Evolutionary conservation across 2,329 filamentous ascomycete species (phyloP).

Genomic region (Pseudogymnoascus sp.): DNA sequence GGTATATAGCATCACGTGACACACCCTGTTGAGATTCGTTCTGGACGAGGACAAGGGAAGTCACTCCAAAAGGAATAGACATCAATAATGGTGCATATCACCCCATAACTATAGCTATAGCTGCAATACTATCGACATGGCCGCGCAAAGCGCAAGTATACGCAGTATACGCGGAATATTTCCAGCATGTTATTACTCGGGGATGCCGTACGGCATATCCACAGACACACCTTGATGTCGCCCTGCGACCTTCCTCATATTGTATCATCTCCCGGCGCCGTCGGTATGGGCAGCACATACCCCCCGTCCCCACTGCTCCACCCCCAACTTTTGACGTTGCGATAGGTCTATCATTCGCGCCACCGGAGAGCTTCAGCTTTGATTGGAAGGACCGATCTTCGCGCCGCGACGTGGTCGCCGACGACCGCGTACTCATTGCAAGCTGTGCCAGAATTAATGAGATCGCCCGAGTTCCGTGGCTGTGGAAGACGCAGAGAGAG

Average conservation of each 20-base stretch:
- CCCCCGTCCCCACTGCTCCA: neutral
- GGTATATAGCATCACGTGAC: neutral
- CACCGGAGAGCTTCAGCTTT: neutral
- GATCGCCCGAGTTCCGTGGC: neutral
- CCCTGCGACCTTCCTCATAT: neutral
- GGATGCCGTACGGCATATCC: neutral
- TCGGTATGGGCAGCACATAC: neutral
- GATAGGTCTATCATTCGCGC: neutral
- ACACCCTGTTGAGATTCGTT: neutral
- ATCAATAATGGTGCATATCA: constrained; percentile 1
- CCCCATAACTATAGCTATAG: neutral
- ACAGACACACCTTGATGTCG: neutral
- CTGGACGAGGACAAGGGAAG: neutral
- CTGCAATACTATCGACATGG: neutral
- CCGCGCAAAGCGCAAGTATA: neutral
- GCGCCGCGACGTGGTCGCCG: neutral
- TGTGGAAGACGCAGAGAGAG: neutral
- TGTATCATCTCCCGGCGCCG: neutral
- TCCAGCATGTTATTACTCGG: neutral
- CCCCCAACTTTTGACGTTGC: neutral
- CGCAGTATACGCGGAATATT: neutral
- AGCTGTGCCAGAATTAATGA: constrained; percentile 3
- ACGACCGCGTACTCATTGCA: neutral
- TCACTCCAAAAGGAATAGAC: neutral
- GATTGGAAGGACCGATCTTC: neutral